phyloP scores from a whole-genome alignment of 2,329 filamentous ascomycete genomes.

The Rutstroemia sp. region DNA sequence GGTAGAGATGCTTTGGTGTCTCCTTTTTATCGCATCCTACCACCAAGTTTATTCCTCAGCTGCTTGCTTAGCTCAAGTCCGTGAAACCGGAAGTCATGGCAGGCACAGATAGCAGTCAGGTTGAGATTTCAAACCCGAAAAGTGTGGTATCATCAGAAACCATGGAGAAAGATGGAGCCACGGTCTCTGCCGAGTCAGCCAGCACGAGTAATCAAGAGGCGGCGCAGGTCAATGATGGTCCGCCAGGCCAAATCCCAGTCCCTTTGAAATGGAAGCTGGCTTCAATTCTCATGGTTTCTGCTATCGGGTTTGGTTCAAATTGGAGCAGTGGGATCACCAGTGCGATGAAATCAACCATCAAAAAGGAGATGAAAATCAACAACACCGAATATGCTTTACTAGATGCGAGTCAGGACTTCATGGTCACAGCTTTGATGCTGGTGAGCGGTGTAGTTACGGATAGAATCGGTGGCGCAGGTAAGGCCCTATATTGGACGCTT shows the following conservation, averaged over 20 bases:
- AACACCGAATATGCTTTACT: conserved; percentile 53
- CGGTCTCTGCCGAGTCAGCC: not conserved
- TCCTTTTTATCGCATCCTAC: not conserved
- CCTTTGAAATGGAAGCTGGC: conserved; percentile 30
- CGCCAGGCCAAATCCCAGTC: conserved; percentile 6
- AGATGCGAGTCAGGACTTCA: conserved; percentile 54
- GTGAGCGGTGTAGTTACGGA: conserved; percentile 49
- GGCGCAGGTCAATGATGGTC: not conserved
- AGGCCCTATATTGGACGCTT: too few relatives aligned
- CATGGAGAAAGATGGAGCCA: not conserved
- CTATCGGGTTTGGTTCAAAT: conserved; percentile 51
- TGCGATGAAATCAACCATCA: conserved; percentile 53
- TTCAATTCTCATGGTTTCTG: conserved; percentile 42
- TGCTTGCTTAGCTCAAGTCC: not conserved
- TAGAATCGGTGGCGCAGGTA: conserved; percentile 49
- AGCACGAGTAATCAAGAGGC: not conserved
- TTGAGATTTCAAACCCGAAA: not conserved
- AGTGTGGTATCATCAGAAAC: not conserved
- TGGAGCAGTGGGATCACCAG: conserved; percentile 55
- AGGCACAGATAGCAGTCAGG: not conserved
- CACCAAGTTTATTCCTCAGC: not conserved
- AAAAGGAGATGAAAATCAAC: conserved; percentile 52
- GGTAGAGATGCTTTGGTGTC: not conserved
- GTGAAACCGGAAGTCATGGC: not conserved
- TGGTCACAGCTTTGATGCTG: conserved; percentile 49